Percentiles rank a stretch among this genome's conserved stretches.
Evolutionary conservation across 371 early-diverging fungal species (phyloP).

Genomic region (Cokeromyces recurvatus): DNA sequence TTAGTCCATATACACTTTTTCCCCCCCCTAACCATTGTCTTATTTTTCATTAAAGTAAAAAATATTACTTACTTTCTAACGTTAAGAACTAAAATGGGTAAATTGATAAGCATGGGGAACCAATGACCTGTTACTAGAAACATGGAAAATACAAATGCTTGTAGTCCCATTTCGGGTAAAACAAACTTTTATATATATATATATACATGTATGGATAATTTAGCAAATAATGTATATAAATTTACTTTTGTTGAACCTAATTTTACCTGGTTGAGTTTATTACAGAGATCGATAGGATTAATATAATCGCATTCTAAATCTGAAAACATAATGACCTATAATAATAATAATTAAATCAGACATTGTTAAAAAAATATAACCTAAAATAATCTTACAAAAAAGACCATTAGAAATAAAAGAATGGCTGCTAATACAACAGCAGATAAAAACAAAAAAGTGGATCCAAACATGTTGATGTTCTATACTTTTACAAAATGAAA

Average conservation of each 20-base stretch:
- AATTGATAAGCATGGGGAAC: conserved; percentile 77
- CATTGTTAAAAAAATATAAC: too few species aligned
- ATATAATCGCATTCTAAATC: conserved; percentile 94
- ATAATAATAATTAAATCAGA: background rate
- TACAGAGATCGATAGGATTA: conserved; percentile 94
- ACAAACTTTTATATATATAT: conserved; percentile 90
- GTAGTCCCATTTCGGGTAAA: conserved; percentile 81
- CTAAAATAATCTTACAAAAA: conserved; percentile 10
- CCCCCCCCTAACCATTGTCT: too few species aligned
- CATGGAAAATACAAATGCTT: conserved; percentile 66
- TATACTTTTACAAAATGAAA: too few species aligned
- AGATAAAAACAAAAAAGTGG: conserved; percentile 79
- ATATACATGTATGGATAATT: too few species aligned
- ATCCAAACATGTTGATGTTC: conserved; percentile 43
- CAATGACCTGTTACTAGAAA: conserved; percentile 82
- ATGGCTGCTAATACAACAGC: conserved; percentile 85
- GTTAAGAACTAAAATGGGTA: conserved; percentile 78
- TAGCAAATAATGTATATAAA: too few species aligned
- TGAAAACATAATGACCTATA: conserved; percentile 82
- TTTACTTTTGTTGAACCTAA: too few species aligned
- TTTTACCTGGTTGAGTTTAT: conserved; percentile 83
- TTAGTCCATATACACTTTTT: background rate
- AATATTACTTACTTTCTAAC: conserved; percentile 62
- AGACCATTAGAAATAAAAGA: conserved; percentile 79
- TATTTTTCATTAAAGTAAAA: too few species aligned